Conservation (phyloP, 208 protist species). For the Crithidia sp. region DNA sequence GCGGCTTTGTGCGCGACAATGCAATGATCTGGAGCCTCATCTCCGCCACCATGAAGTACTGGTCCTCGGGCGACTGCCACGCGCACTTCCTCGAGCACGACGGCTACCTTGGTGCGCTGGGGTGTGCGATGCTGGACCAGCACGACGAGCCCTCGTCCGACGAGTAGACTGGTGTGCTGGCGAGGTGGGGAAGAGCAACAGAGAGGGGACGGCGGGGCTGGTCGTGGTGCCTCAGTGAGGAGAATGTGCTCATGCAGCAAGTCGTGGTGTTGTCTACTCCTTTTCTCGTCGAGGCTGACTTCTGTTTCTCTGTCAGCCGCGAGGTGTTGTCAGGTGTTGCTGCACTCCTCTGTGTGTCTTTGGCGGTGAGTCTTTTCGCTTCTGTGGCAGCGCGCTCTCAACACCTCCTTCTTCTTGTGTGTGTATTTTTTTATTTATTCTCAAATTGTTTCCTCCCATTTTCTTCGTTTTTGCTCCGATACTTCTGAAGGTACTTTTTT, state of each 20-base stretch:
- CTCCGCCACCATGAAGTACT: slow-evolving; percentile 92
- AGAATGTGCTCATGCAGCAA: too few species aligned
- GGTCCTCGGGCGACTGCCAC: slow-evolving; percentile 89
- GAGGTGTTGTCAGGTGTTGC: too few species aligned
- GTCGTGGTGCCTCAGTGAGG: neutral
- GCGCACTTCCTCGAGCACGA: slow-evolving; percentile 97
- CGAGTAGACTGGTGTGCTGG: neutral
- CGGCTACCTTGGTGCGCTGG: slow-evolving; percentile 95
- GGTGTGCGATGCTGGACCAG: slow-evolving; percentile 62
- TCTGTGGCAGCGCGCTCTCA: too few species aligned
- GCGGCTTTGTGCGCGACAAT: slow-evolving; percentile 95
- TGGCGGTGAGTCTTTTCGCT: too few species aligned
- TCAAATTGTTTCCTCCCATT: neutral
- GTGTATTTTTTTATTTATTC: too few species aligned
- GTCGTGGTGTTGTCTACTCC: too few species aligned
- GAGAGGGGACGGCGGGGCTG: neutral
- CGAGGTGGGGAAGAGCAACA: neutral
- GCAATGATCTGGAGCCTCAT: slow-evolving; percentile 91
- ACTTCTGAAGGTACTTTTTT: neutral
- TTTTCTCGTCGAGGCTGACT: neutral
- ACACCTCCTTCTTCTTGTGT: too few species aligned
- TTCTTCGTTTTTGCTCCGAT: slow-evolving; percentile 7
- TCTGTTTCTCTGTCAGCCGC: neutral
- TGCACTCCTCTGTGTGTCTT: too few species aligned
- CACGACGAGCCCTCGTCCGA: neutral